Conservation (phyloP, 1,284 basidiomycete species). For the Omphalotus olearius region DNA sequence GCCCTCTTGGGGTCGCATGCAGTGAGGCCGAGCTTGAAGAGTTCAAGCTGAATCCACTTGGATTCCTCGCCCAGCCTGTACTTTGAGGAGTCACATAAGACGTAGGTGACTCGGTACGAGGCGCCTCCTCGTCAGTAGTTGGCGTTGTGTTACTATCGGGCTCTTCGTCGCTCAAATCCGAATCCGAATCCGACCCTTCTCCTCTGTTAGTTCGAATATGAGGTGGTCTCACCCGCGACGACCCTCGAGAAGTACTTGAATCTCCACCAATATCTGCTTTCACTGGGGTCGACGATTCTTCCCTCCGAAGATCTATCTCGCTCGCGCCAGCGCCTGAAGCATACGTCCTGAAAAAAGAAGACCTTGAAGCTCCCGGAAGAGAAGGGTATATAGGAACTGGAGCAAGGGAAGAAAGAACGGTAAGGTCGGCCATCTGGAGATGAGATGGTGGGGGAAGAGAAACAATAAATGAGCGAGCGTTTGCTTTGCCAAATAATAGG, state of each 20-base stretch:
- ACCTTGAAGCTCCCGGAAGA: constrained; percentile 8
- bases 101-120: neutral
- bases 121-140: neutral
- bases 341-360: constrained; percentile 14
- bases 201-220: neutral
- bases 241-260: neutral
- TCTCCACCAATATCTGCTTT: neutral
- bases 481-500: neutral
- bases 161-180: neutral
- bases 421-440: constrained; percentile 15
- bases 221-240: constrained; percentile 3
- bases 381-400: constrained; percentile 13
- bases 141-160: neutral
- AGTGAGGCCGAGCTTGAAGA: constrained; percentile 1
- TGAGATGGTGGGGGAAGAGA: neutral
- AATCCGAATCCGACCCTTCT: neutral
- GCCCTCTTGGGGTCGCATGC: constrained; percentile 6
- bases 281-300: too few relatives aligned
- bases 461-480: neutral
- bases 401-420: constrained; percentile 12
- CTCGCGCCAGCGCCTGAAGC: constrained; percentile 14
- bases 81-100: constrained; percentile 1
- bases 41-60: neutral
- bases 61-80: constrained; percentile 1
- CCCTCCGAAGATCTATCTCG: constrained; percentile 5